Evolutionary conservation across 2,329 filamentous ascomycete genomes (phyloP), one percentile per base, ranked within the genome.

Genomic region (Purpureocillium takamizusanense): DNA sequence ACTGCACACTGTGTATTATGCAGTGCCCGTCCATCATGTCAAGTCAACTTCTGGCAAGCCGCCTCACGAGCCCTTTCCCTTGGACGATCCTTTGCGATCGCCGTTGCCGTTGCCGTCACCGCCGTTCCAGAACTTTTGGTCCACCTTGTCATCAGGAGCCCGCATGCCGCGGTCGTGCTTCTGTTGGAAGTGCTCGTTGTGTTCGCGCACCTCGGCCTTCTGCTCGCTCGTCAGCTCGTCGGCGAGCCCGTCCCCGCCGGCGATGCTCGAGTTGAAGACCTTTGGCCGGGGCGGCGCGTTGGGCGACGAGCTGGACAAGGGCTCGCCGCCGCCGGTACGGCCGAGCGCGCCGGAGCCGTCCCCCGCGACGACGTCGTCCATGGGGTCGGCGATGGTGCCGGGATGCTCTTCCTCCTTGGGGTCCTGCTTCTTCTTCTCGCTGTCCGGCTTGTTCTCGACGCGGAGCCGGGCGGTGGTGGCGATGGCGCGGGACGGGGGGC

Each of bases 151-250:
- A 1, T 60, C 54, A 1, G 50, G 57, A 0, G 68, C 67, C 3
- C 46, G 33, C 6, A 56, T 48, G 0, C 66, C 63, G 11, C 56
- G 61, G 41, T 73, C 75, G 48, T 78, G 69, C 44, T 67, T 69
- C 47, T 65, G 51, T 35, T 70, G 70, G 52, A 80, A 79, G 1
- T 79, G 72, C 45, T 44, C 45, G 42, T 81, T 81, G 50, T 81
- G 76, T 55, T 65, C 52, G 37, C 76, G 66, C 13, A 79, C 76
- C 56, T 79, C 74, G 32, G 59, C 60, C 53, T 70, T 63, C 56
- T 77, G 71, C 51, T 72, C 71, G 41, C 69, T 56, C 16, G 59
- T 69, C 43, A 75, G 48, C 7, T 57, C 51, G 37, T 56, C 46
- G 1, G 36, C 38, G 11, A 48, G 35, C 2, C 35, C 39, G 4